Conservation (phyloP, 768 basidiomycete species). For the Lactifluus hygrophoroides region DNA sequence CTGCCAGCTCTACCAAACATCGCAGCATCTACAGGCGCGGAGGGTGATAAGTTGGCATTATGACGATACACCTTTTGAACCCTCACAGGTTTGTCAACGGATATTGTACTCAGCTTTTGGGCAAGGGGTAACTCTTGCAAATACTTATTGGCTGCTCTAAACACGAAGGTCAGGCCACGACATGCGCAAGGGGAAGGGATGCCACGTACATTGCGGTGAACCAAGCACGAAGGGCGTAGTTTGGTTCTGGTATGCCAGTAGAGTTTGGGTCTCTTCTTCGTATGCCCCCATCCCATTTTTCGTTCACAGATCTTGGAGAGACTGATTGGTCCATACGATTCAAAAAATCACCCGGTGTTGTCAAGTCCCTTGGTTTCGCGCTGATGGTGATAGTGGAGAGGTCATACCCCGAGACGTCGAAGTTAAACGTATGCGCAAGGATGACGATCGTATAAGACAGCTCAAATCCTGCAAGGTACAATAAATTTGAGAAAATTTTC, state of each 20-base stretch:
- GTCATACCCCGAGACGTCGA: constrained; percentile 1
- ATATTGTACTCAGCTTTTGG: neutral
- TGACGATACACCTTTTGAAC: no score
- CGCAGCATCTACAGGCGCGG: neutral
- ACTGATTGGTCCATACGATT: neutral
- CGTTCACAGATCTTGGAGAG: neutral
- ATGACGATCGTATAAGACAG: neutral
- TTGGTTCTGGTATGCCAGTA: neutral
- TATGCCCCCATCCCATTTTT: constrained; percentile 2
- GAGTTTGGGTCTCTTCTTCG: neutral
- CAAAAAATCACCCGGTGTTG: neutral
- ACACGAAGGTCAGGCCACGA: neutral
- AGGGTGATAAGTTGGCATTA: neutral
- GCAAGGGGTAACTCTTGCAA: neutral
- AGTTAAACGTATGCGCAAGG: neutral
- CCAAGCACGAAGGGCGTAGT: constrained; percentile 11
- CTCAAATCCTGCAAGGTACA: constrained; percentile 13
- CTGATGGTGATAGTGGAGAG: neutral
- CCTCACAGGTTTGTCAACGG: no score
- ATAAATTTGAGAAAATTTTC: constrained; percentile 10
- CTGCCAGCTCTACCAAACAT: neutral
- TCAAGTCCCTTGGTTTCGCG: neutral
- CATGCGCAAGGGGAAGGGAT: neutral
- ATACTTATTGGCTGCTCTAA: constrained; percentile 1
- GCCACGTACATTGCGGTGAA: constrained; percentile 12